Conservation (phyloP, 257 asterid species). For the Solanum peruvianum region DNA sequence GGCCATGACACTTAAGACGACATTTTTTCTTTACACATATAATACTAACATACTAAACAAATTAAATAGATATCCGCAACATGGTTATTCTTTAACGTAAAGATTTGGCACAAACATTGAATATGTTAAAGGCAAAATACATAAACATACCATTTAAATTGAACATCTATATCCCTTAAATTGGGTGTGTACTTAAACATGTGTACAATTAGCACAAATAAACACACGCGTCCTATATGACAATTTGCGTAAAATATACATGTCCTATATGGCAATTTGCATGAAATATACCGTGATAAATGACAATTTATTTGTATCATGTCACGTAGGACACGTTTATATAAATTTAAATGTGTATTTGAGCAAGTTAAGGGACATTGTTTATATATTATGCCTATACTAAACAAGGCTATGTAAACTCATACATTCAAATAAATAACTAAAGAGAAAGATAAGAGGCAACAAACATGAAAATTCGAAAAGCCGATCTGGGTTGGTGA, state of each 20-base stretch:
- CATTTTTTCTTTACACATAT: background rate
- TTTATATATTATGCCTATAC: background rate
- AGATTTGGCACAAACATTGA: background rate
- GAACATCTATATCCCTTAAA: no score
- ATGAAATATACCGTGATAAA: no score
- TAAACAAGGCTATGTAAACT: background rate
- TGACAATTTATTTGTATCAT: background rate
- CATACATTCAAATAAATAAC: background rate
- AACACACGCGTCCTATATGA: no score
- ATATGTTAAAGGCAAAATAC: background rate
- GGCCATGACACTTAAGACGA: background rate
- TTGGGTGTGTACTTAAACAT: no score
- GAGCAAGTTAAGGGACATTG: background rate
- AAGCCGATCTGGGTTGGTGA: conserved; percentile 56
- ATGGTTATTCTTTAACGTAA: background rate
- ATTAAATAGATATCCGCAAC: background rate
- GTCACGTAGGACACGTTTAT: background rate
- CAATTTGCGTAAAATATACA: no score
- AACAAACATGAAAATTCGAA: conserved; percentile 41
- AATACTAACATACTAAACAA: background rate
- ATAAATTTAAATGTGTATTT: no score
- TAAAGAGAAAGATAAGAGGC: background rate
- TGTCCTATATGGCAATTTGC: no score
- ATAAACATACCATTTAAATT: no score
- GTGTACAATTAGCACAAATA: no score